Conservation (phyloP, 2,329 filamentous ascomycete species). For the Coniochaeta sp. region DNA sequence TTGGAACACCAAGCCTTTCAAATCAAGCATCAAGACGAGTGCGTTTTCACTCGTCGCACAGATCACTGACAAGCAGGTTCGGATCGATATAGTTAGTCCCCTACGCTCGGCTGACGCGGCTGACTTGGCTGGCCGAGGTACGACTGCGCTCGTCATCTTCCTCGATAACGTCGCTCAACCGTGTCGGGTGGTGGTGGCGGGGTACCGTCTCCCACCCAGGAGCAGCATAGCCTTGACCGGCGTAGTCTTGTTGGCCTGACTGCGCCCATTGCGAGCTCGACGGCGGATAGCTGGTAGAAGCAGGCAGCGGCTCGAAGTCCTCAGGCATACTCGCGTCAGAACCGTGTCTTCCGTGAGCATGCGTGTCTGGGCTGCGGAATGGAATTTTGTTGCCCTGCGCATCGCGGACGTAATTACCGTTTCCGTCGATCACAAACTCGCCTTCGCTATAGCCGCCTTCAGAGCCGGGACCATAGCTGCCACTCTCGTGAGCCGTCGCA, state of each 20-base stretch:
- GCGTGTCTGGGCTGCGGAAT: constrained; percentile 38
- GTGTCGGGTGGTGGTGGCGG: constrained; percentile 78
- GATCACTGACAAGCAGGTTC: background rate
- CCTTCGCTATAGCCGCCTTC: constrained; percentile 61
- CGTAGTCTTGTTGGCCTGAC: constrained; percentile 49
- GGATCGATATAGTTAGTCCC: background rate
- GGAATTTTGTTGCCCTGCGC: constrained; percentile 51
- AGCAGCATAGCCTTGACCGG: constrained; percentile 56
- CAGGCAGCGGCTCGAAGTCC: constrained; percentile 38
- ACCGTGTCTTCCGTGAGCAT: constrained; percentile 27
- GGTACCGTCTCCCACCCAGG: constrained; percentile 70
- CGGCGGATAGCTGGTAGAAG: constrained; percentile 25
- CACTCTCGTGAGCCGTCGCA: constrained; percentile 35
- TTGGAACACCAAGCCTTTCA: background rate
- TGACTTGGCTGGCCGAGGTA: constrained; percentile 60
- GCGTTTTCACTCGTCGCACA: background rate
- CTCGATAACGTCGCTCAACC: constrained; percentile 81
- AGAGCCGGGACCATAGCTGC: constrained; percentile 41
- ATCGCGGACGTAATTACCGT: constrained; percentile 55
- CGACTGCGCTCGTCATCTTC: constrained; percentile 78
- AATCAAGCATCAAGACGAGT: background rate
- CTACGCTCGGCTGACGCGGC: constrained; percentile 27
- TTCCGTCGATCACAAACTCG: constrained; percentile 60
- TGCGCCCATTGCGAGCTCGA: constrained; percentile 36
- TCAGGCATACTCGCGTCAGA: constrained; percentile 49